Evolutionary conservation across 2,329 filamentous ascomycete species (phyloP).

Genomic region (Aspergillus sp.): DNA sequence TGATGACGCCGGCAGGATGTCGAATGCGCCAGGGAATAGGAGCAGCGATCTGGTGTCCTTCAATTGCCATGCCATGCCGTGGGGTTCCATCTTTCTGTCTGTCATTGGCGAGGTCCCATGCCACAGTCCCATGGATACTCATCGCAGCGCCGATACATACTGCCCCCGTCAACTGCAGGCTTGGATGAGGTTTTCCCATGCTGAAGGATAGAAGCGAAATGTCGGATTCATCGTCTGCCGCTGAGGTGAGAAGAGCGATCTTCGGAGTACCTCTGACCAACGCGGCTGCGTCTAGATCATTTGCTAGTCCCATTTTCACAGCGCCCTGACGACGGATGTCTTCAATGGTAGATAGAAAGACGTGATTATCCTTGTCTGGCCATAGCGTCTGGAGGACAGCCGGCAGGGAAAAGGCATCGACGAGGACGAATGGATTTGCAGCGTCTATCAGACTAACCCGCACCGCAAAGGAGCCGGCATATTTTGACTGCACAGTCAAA

Average conservation of each 20-base stretch:
- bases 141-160: slow-evolving; percentile 19
- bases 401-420: slow-evolving; percentile 49
- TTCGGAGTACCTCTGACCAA: slow-evolving; percentile 51
- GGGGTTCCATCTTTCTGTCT: not conserved
- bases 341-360: slow-evolving; percentile 44
- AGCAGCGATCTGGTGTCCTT: slow-evolving; percentile 5
- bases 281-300: slow-evolving; percentile 60
- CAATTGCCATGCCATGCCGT: slow-evolving; percentile 12
- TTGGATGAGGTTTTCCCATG: slow-evolving; percentile 21
- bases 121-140: slow-evolving; percentile 15
- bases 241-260: slow-evolving; percentile 56
- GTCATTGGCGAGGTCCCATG: slow-evolving; percentile 5
- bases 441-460: slow-evolving; percentile 55
- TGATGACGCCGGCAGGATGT: slow-evolving; percentile 13
- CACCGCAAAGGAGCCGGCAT: slow-evolving; percentile 34
- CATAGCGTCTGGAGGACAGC: not conserved
- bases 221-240: slow-evolving; percentile 41
- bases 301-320: slow-evolving; percentile 51
- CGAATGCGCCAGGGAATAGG: slow-evolving; percentile 8
- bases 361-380: slow-evolving; percentile 1
- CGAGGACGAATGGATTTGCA: slow-evolving; percentile 58
- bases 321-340: slow-evolving; percentile 33
- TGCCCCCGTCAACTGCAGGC: slow-evolving; percentile 22
- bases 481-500: slow-evolving; percentile 32
- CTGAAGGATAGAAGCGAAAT: slow-evolving; percentile 17